Evolutionary conservation across 1,139 yeast species (phyloP), one percentile per base, ranked within the genome.

Genomic region (Debaryomyces psychrophilus): DNA sequence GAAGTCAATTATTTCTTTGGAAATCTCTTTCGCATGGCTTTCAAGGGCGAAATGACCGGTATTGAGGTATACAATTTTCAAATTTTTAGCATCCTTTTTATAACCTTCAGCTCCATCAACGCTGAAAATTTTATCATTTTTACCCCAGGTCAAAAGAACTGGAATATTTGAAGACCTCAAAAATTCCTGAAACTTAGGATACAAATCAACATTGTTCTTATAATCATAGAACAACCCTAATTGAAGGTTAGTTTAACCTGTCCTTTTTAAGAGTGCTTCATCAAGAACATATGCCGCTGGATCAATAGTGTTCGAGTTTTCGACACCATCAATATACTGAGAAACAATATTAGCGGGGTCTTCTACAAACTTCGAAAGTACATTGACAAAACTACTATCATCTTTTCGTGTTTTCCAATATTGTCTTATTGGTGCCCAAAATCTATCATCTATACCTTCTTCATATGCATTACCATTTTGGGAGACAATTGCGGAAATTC

Each of bases 381-480:
- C 52, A 11, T 51, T 46, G 11, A 51, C 44, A 27, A 50, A 14
- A 8, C 31, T 45, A 11, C 48, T 40, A 7, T 50, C 37, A 5
- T 36, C 41, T 17, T 59, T 53, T 4, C 50, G 51, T 2, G 57
- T 51, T 14, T 48, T 50, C 77, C 77, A 73, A 40, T 54, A 65
- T 27, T 56, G 49, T 46, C 54, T 53, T 20, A 71, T 41, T 5
- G 73, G 69, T 11, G 50, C 64, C 78, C 78, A 73, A 51, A 72
- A 71, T 11, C 50, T 49, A 26, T 56, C 58, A 23, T 55, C 65
- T 11, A 73, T 45, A 4, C 77, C 78, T 44, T 69, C 76, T 5
- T 54, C 68, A 47, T 73, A 74, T 14, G 77, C 75, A 55, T 72
- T 73, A 12, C 78, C 79, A 48, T 73, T 74, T 55, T 75, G 79